Conservation (phyloP, 176 grass and related monocot species). For the Avena sativa region DNA sequence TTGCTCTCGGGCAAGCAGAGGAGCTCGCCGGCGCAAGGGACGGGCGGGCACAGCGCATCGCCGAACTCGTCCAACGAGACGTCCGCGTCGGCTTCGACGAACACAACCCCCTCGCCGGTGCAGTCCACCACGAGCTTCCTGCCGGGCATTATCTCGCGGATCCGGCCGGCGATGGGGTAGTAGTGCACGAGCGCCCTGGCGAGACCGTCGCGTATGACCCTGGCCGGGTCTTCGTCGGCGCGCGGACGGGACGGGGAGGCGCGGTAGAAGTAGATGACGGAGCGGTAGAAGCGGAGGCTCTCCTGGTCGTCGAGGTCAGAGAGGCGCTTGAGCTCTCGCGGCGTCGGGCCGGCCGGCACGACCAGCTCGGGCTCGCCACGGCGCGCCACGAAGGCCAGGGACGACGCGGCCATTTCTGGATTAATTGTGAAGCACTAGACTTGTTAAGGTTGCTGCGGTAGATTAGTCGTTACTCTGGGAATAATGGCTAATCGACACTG, state of each 20-base stretch:
- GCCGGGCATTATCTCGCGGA: constrained; percentile 36
- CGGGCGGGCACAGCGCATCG: constrained; percentile 25
- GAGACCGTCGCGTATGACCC: constrained; percentile 33
- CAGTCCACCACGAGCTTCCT: constrained; percentile 54
- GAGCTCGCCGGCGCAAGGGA: constrained; percentile 46
- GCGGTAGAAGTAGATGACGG: constrained; percentile 41
- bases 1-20: constrained; percentile 42
- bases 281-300: constrained; percentile 46
- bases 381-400: constrained; percentile 30
- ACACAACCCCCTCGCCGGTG: constrained; percentile 55
- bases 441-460: no score
- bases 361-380: constrained; percentile 37
- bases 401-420: constrained; percentile 7
- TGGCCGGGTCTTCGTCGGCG: constrained; percentile 32
- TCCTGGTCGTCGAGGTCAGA: constrained; percentile 62
- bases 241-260: background rate
- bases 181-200: constrained; percentile 42
- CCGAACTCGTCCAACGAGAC: constrained; percentile 34
- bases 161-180: constrained; percentile 54
- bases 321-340: constrained; percentile 42
- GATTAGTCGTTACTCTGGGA: no score
- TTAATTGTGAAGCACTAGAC: no score
- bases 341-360: constrained; percentile 30
- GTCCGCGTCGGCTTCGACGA: constrained; percentile 50
- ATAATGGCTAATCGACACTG: no score